A percentile compares a stretch with the other conserved stretches of the same genome.
phyloP scores from a whole-genome alignment of 306 rosid species.

The Leucaena leucocephala region DNA sequence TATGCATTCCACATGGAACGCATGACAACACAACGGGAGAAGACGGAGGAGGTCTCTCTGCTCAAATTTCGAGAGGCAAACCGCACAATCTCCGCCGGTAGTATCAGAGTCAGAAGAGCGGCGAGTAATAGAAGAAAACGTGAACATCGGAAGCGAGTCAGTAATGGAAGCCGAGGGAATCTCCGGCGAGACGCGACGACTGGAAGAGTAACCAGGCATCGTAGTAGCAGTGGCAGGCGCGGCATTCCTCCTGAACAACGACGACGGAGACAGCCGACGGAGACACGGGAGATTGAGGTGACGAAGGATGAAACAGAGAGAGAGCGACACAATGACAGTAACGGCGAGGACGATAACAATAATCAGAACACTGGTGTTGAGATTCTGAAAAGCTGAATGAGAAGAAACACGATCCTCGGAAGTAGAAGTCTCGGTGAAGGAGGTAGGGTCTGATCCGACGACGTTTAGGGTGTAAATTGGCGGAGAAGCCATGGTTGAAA shows the following conservation, averaged over 20 bases:
- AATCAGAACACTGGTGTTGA: constrained; percentile 63
- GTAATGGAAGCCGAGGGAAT: constrained; percentile 19
- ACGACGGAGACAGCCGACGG: constrained; percentile 48
- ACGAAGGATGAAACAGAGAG: constrained; percentile 66
- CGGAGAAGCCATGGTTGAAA: constrained; percentile 39
- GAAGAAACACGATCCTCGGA: background rate
- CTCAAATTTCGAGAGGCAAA: constrained; percentile 71
- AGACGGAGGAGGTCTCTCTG: constrained; percentile 61
- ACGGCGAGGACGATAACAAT: constrained; percentile 53
- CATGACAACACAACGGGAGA: constrained; percentile 77
- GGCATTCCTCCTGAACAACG: constrained; percentile 3
- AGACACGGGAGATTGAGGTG: constrained; percentile 67
- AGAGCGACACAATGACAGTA: constrained; percentile 54
- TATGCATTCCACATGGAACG: constrained; percentile 67
- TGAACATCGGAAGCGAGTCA: constrained; percentile 62
- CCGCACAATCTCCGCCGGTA: constrained; percentile 66
- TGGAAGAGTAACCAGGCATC: constrained; percentile 32
- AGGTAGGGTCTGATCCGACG: constrained; percentile 38
- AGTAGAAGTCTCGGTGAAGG: background rate
- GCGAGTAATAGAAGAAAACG: constrained; percentile 60
- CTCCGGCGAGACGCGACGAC: constrained; percentile 61
- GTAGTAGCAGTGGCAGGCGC: background rate
- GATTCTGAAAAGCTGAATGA: constrained; percentile 36
- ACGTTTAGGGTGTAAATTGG: constrained; percentile 41
- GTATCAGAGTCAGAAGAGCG: constrained; percentile 30